These are phyloP conservation scores for Endocarpon pusillum DNA, from an alignment of 495 filamentous ascomycete genomes.

Conservation along the genomic window DNA sequence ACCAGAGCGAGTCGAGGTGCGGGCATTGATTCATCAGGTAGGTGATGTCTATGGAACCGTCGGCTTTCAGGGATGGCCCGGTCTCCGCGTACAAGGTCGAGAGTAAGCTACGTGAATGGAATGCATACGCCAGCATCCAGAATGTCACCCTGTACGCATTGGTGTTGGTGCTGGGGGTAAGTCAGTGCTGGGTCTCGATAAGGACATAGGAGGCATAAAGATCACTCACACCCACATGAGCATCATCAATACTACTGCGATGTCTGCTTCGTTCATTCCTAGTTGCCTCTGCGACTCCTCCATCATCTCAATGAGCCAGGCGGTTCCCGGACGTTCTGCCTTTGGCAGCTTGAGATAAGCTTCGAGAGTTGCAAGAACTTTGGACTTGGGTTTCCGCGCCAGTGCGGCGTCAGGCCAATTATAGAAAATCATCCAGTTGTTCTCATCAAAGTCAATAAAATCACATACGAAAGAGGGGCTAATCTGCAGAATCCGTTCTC, in stretches of 20 bases:
- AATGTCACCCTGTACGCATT: conserved; percentile 16
- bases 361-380: conserved; percentile 5
- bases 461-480: conserved; percentile 8
- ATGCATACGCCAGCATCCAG: conserved; percentile 13
- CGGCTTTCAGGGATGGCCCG: conserved; percentile 2
- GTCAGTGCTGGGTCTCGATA: neutral
- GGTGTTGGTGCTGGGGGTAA: conserved; percentile 10
- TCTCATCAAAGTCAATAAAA: conserved; percentile 12
- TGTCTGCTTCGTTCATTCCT: conserved; percentile 9
- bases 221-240: conserved; percentile 11
- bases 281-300: conserved; percentile 4
- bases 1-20: conserved; percentile 8
- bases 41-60: conserved; percentile 3
- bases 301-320: conserved; percentile 7
- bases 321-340: conserved; percentile 6
- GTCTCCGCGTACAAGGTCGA: conserved; percentile 8
- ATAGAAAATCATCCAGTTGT: conserved; percentile 14
- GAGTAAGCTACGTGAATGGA: conserved; percentile 6
- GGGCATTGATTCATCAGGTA: conserved; percentile 9
- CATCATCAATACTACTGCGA: conserved; percentile 8
- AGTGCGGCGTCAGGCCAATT: neutral
- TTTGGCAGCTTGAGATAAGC: conserved; percentile 11
- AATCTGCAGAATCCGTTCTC: conserved; percentile 10
- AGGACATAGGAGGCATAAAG: neutral
- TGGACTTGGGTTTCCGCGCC: conserved; percentile 3